phyloP scores from a whole-genome alignment of 176 grass and related monocot genomes.

The Ensete ventricosum region DNA sequence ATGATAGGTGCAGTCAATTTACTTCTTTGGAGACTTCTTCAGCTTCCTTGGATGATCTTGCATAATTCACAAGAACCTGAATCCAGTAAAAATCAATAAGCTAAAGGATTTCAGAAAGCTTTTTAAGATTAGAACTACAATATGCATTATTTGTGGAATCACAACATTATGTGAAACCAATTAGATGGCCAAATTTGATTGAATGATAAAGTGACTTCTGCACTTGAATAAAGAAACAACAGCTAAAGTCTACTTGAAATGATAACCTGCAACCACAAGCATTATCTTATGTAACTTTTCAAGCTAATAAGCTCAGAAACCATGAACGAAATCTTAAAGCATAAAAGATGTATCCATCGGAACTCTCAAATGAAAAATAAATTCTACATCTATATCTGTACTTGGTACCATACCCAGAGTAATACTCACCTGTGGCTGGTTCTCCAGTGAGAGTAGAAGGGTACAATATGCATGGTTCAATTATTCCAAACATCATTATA shows the following conservation, averaged over 20 bases:
- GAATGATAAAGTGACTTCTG: background rate
- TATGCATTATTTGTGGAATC: background rate
- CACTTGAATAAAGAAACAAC: background rate
- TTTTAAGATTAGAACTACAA: background rate
- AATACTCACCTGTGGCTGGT: no score
- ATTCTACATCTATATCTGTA: no score
- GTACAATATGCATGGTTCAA: no score
- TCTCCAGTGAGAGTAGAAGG: no score
- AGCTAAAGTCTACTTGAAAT: background rate
- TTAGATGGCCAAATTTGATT: background rate
- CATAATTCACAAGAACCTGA: constrained; percentile 95
- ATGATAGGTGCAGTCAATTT: background rate
- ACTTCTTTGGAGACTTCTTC: constrained; percentile 94
- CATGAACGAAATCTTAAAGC: background rate
- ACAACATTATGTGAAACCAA: background rate
- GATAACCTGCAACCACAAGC: background rate
- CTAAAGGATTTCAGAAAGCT: background rate
- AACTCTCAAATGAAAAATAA: no score
- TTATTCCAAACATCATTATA: no score
- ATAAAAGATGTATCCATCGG: no score
- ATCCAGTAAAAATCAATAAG: constrained; percentile 19
- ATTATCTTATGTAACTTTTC: background rate
- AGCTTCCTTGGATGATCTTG: constrained; percentile 89
- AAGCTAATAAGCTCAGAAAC: background rate
- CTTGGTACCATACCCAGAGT: no score